These are phyloP conservation scores for Trypanosoma caninum DNA, from an alignment of 208 protist species.

Conservation along the genomic window DNA sequence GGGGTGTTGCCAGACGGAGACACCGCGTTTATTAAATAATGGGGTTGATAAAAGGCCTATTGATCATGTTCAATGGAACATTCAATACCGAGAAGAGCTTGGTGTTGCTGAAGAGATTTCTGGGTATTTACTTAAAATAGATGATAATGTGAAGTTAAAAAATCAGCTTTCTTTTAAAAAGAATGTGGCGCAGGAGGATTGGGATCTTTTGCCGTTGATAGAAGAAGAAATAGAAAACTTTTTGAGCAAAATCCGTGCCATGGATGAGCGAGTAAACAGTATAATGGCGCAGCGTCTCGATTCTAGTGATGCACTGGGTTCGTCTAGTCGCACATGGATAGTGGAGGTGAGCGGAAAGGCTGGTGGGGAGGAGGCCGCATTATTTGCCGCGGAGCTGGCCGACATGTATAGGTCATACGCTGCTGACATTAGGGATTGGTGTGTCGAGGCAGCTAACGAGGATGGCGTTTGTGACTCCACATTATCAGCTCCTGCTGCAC, in stretches of 20 bases:
- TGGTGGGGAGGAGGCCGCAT: conserved; percentile 79
- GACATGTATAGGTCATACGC: conserved; percentile 77
- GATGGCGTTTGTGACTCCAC: conserved; percentile 12
- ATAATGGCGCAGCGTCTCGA: conserved; percentile 67
- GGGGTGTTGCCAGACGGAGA: conserved; percentile 18
- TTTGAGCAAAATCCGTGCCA: conserved; percentile 30
- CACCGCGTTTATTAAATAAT: conserved; percentile 27
- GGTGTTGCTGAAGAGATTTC: conserved; percentile 53
- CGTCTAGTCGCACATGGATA: conserved; percentile 65
- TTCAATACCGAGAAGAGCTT: conserved; percentile 72
- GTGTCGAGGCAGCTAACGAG: conserved; percentile 15
- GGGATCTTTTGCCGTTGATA: conserved; percentile 67
- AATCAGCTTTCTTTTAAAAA: conserved; percentile 33
- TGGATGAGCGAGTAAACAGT: conserved; percentile 53
- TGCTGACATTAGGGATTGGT: conserved; percentile 26
- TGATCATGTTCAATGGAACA: conserved; percentile 73
- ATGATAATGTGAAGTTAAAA: conserved; percentile 57
- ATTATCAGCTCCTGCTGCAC: conserved; percentile 1
- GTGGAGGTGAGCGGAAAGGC: conserved; percentile 71
- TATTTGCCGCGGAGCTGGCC: conserved; percentile 81
- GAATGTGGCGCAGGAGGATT: conserved; percentile 36
- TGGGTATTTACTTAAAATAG: conserved; percentile 40
- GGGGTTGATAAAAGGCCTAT: conserved; percentile 49
- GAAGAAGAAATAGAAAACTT: conserved; percentile 66
- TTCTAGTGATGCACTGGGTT: conserved; percentile 69